Percentiles rank a stretch among this genome's conserved stretches.
phyloP scores from a whole-genome alignment of 805 yeast genomes.

The Zygosaccharomyces rouxii region DNA sequence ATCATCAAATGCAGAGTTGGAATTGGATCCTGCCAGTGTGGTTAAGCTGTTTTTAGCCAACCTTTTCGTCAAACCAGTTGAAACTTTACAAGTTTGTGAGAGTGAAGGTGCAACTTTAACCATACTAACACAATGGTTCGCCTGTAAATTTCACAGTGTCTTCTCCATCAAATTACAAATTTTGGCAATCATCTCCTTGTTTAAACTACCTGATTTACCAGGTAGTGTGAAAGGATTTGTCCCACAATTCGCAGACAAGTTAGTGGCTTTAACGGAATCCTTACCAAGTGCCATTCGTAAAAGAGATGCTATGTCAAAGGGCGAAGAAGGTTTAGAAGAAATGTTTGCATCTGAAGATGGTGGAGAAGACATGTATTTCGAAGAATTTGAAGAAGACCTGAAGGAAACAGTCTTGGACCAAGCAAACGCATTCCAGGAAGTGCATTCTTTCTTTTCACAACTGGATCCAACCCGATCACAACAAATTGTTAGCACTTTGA shows the following conservation, averaged over 20 bases:
- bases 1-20: conserved; percentile 34
- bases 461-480: conserved; percentile 47
- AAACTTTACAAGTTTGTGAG: conserved; percentile 50
- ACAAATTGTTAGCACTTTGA: conserved; percentile 28
- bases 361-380: conserved; percentile 50
- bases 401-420: conserved; percentile 76
- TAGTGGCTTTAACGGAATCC: conserved; percentile 49
- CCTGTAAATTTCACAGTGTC: conserved; percentile 54
- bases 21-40: conserved; percentile 41
- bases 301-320: conserved; percentile 56
- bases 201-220: conserved; percentile 41
- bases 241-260: conserved; percentile 48
- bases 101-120: conserved; percentile 42
- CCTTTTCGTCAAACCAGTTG: conserved; percentile 55
- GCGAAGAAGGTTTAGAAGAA: conserved; percentile 41
- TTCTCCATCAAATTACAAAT: conserved; percentile 73
- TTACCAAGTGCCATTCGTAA: conserved; percentile 71
- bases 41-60: conserved; percentile 60
- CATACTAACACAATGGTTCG: conserved; percentile 64
- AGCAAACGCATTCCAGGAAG: conserved; percentile 62
- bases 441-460: conserved; percentile 49
- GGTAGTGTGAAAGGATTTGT: conserved; percentile 35
- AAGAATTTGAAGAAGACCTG: conserved; percentile 68
- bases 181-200: conserved; percentile 57
- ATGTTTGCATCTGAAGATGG: conserved; percentile 15